A percentile compares a stretch with the other conserved stretches of the same genome.
These are phyloP conservation scores for Arthromyces matolae DNA, from an alignment of 768 basidiomycete species.

Conservation along the genomic window DNA sequence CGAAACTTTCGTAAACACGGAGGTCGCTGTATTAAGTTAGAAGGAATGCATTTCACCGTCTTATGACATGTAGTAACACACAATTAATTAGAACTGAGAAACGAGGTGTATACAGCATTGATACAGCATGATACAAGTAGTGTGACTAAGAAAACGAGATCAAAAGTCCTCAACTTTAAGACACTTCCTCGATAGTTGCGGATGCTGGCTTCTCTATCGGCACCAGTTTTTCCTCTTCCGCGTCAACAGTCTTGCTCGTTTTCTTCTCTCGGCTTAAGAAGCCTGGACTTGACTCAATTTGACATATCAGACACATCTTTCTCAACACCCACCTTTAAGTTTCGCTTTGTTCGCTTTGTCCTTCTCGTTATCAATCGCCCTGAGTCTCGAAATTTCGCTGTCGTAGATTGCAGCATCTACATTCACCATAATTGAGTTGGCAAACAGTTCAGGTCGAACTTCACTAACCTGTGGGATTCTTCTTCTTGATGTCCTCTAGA, in stretches of 20 bases:
- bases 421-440: neutral
- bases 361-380: slow-evolving; percentile 60
- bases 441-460: neutral
- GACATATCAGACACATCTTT: neutral
- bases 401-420: slow-evolving; percentile 56
- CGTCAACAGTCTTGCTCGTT: neutral
- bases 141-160: too few relatives aligned
- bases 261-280: slow-evolving; percentile 41
- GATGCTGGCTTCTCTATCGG: slow-evolving; percentile 1
- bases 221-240: slow-evolving; percentile 1
- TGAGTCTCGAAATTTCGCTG: slow-evolving; percentile 62
- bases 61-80: too few relatives aligned
- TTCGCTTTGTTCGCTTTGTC: slow-evolving; percentile 65
- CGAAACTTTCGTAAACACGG: slow-evolving; percentile 52
- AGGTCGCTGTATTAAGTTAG: slow-evolving; percentile 49
- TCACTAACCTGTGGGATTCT: slow-evolving; percentile 55
- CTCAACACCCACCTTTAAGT: slow-evolving; percentile 54
- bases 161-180: too few relatives aligned
- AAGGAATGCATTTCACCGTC: slow-evolving; percentile 10
- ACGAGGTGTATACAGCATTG: too few relatives aligned
- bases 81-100: too few relatives aligned
- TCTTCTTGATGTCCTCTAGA: slow-evolving; percentile 59
- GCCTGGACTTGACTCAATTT: slow-evolving; percentile 32
- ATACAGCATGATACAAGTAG: too few relatives aligned
- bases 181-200: slow-evolving; percentile 7